Conservation (phyloP, 2,329 filamentous ascomycete genomes). For the Colletotrichum sp. region DNA sequence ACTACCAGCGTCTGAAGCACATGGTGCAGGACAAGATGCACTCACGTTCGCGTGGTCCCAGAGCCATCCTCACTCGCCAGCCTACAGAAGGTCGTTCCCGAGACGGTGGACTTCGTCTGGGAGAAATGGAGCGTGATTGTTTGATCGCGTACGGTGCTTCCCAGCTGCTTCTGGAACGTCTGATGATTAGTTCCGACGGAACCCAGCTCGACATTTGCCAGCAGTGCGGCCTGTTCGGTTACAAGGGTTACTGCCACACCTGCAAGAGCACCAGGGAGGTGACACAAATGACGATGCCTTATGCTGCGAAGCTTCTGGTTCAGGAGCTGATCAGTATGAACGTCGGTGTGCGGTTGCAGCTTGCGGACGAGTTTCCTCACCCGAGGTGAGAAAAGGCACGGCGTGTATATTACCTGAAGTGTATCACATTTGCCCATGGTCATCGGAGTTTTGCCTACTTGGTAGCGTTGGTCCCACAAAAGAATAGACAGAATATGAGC, state of each 20-base stretch:
- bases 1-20: slow-evolving; percentile 99
- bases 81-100: slow-evolving; percentile 94
- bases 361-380: slow-evolving; percentile 92
- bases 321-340: slow-evolving; percentile 99
- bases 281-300: slow-evolving; percentile 94
- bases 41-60: slow-evolving; percentile 86
- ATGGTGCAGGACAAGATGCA: slow-evolving; percentile 99
- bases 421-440: not conserved
- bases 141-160: slow-evolving; percentile 95
- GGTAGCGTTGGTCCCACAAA: slow-evolving; percentile 1
- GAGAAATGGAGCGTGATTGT: slow-evolving; percentile 99
- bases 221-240: slow-evolving; percentile 92
- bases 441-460: slow-evolving; percentile 9
- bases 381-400: slow-evolving; percentile 37
- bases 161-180: slow-evolving; percentile 86
- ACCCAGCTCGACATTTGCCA: slow-evolving; percentile 94
- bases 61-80: slow-evolving; percentile 91
- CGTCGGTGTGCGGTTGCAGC: slow-evolving; percentile 87
- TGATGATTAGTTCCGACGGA: slow-evolving; percentile 94
- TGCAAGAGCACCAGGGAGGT: slow-evolving; percentile 87
- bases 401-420: slow-evolving; percentile 6
- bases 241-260: slow-evolving; percentile 91
- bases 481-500: slow-evolving; percentile 1
- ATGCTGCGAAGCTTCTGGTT: slow-evolving; percentile 93
- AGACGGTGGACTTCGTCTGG: slow-evolving; percentile 89